Base-by-base conservation (phyloP, 768 basidiomycete genomes). In the Leucocoprinus birnbaumii region DNA sequence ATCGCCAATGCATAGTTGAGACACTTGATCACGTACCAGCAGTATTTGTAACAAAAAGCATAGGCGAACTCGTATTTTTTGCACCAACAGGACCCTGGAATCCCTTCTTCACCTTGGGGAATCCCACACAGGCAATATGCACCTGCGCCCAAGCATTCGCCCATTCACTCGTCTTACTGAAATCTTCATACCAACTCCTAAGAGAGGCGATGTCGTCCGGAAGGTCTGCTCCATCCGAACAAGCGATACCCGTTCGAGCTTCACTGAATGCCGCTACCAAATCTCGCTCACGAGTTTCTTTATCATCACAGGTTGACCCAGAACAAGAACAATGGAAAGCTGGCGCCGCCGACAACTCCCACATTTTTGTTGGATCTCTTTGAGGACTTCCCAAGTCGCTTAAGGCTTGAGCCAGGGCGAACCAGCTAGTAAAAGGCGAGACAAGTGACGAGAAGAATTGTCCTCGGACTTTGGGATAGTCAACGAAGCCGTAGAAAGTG, bases 11-110 rank as follows among this genome's bases (percentile, higher is more conserved):
- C 18, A 3, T 1, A 45, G n/a, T n/a, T n/a, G n/a, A 10, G 16
- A 27, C 6, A 9, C 11, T 34, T n/a, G n/a, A n/a, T 18, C 13
- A 38, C 62, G 16, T 45, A 72, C 72, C 73, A 31, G 69, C 71
- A 8, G 73, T 74, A 54, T 77, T 77, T 0, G 73, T 73, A 35
- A 77, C 65, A n/a, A 75, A 46, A 0, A 77, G 63, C 11, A 77
- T 58, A 0, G 75, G 75, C 55, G 66, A 62, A 53, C 73, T 75
- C 13, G 74, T 75, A 44, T 72, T n/a, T n/a, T 72, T 73, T 9
- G 58, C 71, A 10, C 58, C 53, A 51, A 75, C 69, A 8, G 72
- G 71, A 35, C 73, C 73, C 68, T 55, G 42, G 46, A 59, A 61
- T 2, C 31, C 24, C 14, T 55, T 52, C 53, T 50, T 56, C 9